These are phyloP conservation scores for Amaranthus tricolor DNA, from an alignment of 179 eudicot species.

Conservation along the genomic window DNA sequence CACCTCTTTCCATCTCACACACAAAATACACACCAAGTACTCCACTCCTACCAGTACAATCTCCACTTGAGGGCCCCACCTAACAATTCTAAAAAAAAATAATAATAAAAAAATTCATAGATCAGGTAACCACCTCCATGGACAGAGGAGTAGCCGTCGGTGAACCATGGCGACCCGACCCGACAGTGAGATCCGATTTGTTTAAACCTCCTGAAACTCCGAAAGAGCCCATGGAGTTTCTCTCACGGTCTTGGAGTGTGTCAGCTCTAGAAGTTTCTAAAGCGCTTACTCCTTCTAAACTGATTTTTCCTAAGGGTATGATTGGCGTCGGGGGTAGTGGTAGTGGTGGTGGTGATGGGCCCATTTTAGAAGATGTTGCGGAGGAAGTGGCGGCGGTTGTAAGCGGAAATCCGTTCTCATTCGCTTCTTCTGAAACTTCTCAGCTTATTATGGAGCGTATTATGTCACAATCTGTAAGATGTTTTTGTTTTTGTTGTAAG, in stretches of 20 bases:
- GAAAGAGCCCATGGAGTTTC: constrained; percentile 83
- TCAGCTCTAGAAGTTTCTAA: constrained; percentile 78
- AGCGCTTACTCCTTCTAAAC: constrained; percentile 49
- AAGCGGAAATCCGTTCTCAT: constrained; percentile 64
- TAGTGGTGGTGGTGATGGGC: constrained; percentile 10
- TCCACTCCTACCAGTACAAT: not conserved
- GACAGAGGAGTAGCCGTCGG: constrained; percentile 34
- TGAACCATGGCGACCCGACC: constrained; percentile 34
- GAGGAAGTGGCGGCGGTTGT: constrained; percentile 31
- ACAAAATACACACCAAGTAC: not conserved
- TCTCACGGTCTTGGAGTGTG: constrained; percentile 89
- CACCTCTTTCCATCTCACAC: not conserved
- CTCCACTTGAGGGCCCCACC: constrained; percentile 10
- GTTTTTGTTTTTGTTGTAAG: not conserved
- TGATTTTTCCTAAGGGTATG: constrained; percentile 22
- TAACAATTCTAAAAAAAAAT: not conserved
- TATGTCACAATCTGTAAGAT: constrained; percentile 85
- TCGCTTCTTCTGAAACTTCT: constrained; percentile 80
- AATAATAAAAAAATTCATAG: not conserved
- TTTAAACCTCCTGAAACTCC: constrained; percentile 79
- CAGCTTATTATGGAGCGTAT: constrained; percentile 94
- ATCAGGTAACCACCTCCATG: constrained; percentile 16
- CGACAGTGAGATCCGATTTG: constrained; percentile 15
- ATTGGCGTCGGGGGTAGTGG: not conserved
- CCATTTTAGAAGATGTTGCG: constrained; percentile 51